Evolutionary conservation across 106 monocot genomes (phyloP), one percentile per base, ranked within the genome.

Genomic region (Dendrobium nobile): DNA sequence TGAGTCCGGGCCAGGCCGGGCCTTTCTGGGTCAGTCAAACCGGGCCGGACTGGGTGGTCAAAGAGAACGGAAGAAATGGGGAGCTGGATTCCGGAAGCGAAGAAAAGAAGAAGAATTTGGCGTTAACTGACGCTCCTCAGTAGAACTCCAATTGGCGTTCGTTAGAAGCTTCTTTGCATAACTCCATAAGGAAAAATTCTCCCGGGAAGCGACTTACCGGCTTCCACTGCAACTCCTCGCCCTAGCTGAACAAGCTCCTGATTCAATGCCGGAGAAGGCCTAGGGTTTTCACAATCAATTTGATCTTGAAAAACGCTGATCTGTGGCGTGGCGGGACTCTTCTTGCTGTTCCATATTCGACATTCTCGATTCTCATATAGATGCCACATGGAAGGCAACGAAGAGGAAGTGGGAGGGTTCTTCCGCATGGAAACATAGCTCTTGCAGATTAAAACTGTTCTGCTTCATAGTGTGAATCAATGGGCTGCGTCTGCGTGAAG

Each of bases 401-500:
- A 76, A 76, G 76, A n/a, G 22, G 76, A 76, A 18, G 76, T 51
- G 27, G 2, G 4, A 4, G 20, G 22, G 15, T 26, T 2, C 20
- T 48, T 76, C 76, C 18, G 6, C 9, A 2, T 51, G 43, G 47
- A 48, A 51, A 48, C 27, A 19, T 26, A 51, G 48, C 48, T 48
- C 24, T 47, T 1, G 26, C 10, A 27, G 76, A 17, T 26, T 76
- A 51, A 6, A 45, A 6, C 26, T 3, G 0, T 16, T 26, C 47
- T 20, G 26, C 2, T 48, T 76, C 24, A 0, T 48, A 41, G 48
- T 26, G 18, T 1, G 58, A 31, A 56, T 51, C 75, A 64, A 95
- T 95, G 95, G 90, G 95, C 68, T 90, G 95, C 84, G 77, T 86
- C 78, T 95, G 92, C 77, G 85, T 90, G 67, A 90, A 89, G 83